Percentiles rank a stretch among this genome's conserved stretches.
Conservation (phyloP, 257 asterid genomes). For the Lycium barbarum region DNA sequence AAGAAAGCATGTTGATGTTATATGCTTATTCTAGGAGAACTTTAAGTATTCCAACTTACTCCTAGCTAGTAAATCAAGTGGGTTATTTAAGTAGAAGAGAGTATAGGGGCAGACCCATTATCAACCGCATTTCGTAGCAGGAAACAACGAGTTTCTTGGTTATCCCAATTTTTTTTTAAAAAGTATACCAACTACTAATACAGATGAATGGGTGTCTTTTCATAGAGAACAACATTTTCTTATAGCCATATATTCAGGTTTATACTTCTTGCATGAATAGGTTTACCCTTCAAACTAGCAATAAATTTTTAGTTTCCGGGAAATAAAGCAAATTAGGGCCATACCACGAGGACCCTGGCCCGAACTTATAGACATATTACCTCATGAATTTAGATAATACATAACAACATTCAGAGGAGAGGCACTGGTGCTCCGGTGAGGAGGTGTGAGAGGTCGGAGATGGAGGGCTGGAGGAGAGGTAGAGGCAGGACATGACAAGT, state of each 20-base stretch:
- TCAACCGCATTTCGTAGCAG: neutral
- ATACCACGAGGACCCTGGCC: neutral
- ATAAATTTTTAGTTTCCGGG: neutral
- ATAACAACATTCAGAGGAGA: neutral
- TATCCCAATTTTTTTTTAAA: neutral
- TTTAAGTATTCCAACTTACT: slow-evolving; percentile 18
- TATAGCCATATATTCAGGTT: neutral
- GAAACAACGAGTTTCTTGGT: neutral
- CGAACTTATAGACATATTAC: neutral
- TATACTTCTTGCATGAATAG: too few species aligned
- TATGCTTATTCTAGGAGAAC: neutral
- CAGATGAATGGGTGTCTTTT: neutral
- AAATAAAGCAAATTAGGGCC: neutral
- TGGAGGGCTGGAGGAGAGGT: too few species aligned
- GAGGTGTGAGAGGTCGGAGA: too few species aligned
- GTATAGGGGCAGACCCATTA: neutral
- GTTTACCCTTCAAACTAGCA: neutral
- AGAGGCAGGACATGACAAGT: too few species aligned
- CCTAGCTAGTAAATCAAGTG: neutral
- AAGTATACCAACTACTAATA: neutral
- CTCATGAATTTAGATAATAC: neutral
- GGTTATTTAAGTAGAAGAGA: neutral
- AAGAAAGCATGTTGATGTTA: slow-evolving; percentile 14
- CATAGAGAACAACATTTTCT: neutral
- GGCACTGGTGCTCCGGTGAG: too few species aligned